These are phyloP conservation scores for Albifimbria verrucaria DNA, from an alignment of 2,329 filamentous ascomycete species.

Conservation along the genomic window DNA sequence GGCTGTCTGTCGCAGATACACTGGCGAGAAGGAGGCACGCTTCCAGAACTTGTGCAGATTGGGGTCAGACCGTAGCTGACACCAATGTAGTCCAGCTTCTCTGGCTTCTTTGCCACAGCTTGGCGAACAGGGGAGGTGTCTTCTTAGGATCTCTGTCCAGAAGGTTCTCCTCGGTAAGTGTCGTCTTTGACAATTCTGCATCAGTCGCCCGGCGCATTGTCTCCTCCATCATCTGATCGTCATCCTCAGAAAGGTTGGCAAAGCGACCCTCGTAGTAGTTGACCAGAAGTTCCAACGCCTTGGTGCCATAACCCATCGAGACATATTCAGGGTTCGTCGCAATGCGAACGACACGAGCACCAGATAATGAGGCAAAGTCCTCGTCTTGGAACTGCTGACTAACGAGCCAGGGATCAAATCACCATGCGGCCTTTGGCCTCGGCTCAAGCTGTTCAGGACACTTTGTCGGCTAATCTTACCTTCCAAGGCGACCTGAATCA, in stretches of 20 bases:
- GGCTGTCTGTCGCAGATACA: slow-evolving; percentile 91
- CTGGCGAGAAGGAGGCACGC: slow-evolving; percentile 76
- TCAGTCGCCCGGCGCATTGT: slow-evolving; percentile 79
- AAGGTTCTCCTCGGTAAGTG: slow-evolving; percentile 81
- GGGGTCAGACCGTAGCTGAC: slow-evolving; percentile 92
- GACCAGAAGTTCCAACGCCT: slow-evolving; percentile 78
- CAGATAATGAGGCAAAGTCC: slow-evolving; percentile 90
- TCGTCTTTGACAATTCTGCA: slow-evolving; percentile 71
- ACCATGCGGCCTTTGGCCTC: slow-evolving; percentile 84
- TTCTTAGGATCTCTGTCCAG: slow-evolving; percentile 84
- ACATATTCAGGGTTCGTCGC: slow-evolving; percentile 94
- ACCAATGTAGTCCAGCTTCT: slow-evolving; percentile 84
- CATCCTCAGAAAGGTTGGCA: slow-evolving; percentile 73
- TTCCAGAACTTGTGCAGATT: slow-evolving; percentile 96
- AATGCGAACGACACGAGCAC: slow-evolving; percentile 87
- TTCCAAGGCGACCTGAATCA: slow-evolving; percentile 91
- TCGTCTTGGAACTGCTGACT: slow-evolving; percentile 98
- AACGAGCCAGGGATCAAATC: slow-evolving; percentile 97
- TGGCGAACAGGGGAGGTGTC: slow-evolving; percentile 92
- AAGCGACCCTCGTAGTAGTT: slow-evolving; percentile 97
- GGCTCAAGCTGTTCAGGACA: slow-evolving; percentile 82
- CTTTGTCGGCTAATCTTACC: slow-evolving; percentile 92
- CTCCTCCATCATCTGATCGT: slow-evolving; percentile 48
- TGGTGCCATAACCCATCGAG: slow-evolving; percentile 89
- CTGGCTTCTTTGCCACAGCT: slow-evolving; percentile 79